These are phyloP conservation scores for Venturia oleaginea DNA, from an alignment of 2,329 filamentous ascomycete genomes.

Conservation along the genomic window DNA sequence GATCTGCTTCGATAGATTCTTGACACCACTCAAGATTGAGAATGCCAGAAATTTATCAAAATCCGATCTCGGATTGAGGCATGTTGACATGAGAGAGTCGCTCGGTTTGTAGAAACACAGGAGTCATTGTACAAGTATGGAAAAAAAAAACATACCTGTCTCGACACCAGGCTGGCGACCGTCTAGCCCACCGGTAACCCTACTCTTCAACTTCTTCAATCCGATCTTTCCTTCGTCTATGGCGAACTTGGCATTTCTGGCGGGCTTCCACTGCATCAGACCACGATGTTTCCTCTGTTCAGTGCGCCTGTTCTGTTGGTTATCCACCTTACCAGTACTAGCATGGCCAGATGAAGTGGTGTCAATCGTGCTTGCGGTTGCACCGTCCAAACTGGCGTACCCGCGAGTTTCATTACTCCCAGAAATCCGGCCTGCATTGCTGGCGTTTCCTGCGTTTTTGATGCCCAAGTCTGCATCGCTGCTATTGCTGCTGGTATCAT, in stretches of 20 bases:
- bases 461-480: slow-evolving; percentile 48
- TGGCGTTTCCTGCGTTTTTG: slow-evolving; percentile 40
- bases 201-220: slow-evolving; percentile 63
- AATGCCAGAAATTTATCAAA: not conserved
- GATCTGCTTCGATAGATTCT: not conserved
- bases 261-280: slow-evolving; percentile 90
- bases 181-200: slow-evolving; percentile 59
- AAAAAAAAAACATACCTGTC: slow-evolving; percentile 40
- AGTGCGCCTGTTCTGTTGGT: slow-evolving; percentile 56
- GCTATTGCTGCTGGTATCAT: slow-evolving; percentile 33
- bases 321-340: slow-evolving; percentile 47
- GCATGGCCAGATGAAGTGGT: slow-evolving; percentile 17
- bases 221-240: slow-evolving; percentile 81
- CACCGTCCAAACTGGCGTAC: not conserved
- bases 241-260: slow-evolving; percentile 75
- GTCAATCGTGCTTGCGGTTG: slow-evolving; percentile 6
- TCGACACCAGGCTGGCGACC: slow-evolving; percentile 84
- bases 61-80: not conserved
- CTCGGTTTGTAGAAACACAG: not conserved
- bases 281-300: slow-evolving; percentile 81
- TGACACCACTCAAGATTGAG: not conserved
- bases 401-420: not conserved
- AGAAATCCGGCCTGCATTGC: not conserved
- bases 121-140: not conserved
- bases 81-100: not conserved